phyloP scores from a whole-genome alignment of 2,329 filamentous ascomycete genomes.

The Aspergillus thermomutatus region DNA sequence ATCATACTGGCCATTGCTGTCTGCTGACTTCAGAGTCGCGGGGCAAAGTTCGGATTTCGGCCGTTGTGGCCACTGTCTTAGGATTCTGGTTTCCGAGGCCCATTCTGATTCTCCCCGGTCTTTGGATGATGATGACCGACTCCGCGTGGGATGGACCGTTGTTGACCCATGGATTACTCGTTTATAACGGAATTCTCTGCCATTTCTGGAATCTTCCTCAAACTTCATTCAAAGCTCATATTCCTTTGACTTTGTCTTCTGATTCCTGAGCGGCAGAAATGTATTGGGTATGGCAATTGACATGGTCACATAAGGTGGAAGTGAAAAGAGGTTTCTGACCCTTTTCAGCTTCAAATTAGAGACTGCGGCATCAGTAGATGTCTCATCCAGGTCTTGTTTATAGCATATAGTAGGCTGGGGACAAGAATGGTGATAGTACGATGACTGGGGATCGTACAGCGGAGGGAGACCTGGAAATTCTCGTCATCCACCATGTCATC shows the following conservation, averaged over 20 bases:
- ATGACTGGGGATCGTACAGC: not conserved
- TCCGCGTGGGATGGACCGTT: not conserved
- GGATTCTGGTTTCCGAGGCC: constrained; percentile 26
- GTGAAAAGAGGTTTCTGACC: not conserved
- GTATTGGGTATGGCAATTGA: not conserved
- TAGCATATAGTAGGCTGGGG: no score
- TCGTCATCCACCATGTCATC: not conserved
- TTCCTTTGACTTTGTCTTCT: not conserved
- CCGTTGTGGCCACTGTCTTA: not conserved
- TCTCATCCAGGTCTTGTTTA: not conserved
- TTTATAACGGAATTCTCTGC: not conserved
- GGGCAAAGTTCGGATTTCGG: not conserved
- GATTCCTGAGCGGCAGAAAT: no score
- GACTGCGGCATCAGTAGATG: not conserved
- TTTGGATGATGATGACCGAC: not conserved
- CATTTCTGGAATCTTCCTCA: not conserved
- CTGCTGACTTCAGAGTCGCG: not conserved
- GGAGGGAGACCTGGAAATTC: not conserved
- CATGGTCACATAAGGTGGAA: not conserved
- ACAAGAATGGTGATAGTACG: not conserved
- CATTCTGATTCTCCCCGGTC: not conserved
- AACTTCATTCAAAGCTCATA: not conserved
- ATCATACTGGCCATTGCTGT: not conserved
- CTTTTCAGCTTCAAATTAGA: not conserved
- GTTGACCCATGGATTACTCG: no score